Base-by-base conservation (phyloP, 2,329 filamentous ascomycete genomes). In the Colletotrichum scovillei region DNA sequence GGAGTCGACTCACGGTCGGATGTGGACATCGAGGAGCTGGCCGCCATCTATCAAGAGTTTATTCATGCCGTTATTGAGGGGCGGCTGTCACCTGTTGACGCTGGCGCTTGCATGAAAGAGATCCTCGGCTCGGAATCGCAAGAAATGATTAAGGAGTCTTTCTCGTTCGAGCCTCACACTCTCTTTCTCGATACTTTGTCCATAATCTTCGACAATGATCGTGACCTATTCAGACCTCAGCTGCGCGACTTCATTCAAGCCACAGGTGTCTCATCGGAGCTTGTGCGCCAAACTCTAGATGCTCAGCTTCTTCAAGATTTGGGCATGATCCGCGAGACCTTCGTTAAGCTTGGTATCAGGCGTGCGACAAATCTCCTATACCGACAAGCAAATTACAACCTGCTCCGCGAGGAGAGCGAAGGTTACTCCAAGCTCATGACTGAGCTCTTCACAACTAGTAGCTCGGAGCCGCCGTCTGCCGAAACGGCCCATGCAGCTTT, bases 341-440 rank as follows among this genome's bases (percentile, higher is more conserved):
- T 98, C 81, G 87, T 90, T 70, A 92, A 92, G 76, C 91, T 97
- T 80, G 93, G 93, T 19, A 95, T 98, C 76, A 92, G 96, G 68
- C 95, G 97, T 79, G 94, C 95, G 62, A 99, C 97, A 8, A 97
- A 98, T 78, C 88, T 97, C 5, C 89, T 99, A 0, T 99, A 99
- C 82, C 93, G 95, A 73, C 97, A 98, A 83, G 95, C 96, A 16
- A 98, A 98, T 82, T 98, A 98, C 86, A 99, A 99, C 79, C 86
- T 99, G 8, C 86, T 99, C 24, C 92, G 97, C 57, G 97, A 99
- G 84, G 97, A 99, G 83, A 95, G 95, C 0, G 97, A 99, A 83
- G 97, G 97, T 53, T 99, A 98, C 80, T 95, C 97, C 0, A 99
- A 99, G 82, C 90, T 99, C 59, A 92, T 98, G 73, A 98, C 96